These are phyloP conservation scores for Leccinum imitatum DNA, from an alignment of 768 basidiomycete species.

Conservation along the genomic window DNA sequence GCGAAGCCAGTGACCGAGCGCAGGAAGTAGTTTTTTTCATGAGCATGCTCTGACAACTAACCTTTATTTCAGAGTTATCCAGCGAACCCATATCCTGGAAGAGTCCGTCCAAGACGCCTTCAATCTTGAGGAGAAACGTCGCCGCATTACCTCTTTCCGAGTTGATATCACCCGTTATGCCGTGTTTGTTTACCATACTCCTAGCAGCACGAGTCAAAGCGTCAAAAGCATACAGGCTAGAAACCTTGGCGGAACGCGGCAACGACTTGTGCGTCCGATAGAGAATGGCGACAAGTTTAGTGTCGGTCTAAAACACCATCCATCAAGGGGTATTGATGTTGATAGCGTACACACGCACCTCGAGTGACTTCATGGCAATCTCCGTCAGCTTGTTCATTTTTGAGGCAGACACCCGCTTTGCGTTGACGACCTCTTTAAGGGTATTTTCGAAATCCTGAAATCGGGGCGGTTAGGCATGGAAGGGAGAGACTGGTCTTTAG, in stretches of 20 bases:
- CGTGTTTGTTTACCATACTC: slow-evolving; percentile 62
- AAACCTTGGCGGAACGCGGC: slow-evolving; percentile 65
- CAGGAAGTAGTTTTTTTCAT: slow-evolving; percentile 1
- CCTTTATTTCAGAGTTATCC: slow-evolving; percentile 75
- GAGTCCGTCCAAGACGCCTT: slow-evolving; percentile 86
- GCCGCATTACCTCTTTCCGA: slow-evolving; percentile 67
- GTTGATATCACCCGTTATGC: slow-evolving; percentile 53
- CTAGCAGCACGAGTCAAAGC: slow-evolving; percentile 85
- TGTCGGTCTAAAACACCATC: slow-evolving; percentile 61
- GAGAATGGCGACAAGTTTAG: slow-evolving; percentile 82
- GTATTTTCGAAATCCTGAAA: slow-evolving; percentile 75
- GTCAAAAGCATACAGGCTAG: slow-evolving; percentile 92
- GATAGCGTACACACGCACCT: slow-evolving; percentile 48
- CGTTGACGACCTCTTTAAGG: slow-evolving; percentile 78
- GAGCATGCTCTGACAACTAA: slow-evolving; percentile 48
- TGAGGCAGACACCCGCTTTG: slow-evolving; percentile 83
- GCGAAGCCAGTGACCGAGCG: slow-evolving; percentile 10
- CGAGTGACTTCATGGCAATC: slow-evolving; percentile 72
- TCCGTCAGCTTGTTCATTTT: slow-evolving; percentile 80
- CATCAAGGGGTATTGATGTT: neutral
- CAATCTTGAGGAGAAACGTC: slow-evolving; percentile 85
- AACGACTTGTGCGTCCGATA: slow-evolving; percentile 88
- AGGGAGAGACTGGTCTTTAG: neutral
- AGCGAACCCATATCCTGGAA: slow-evolving; percentile 79
- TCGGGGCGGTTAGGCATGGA: slow-evolving; percentile 8